Base-by-base conservation (phyloP, 2,329 filamentous ascomycete species). In the Penicillium nordicum region DNA sequence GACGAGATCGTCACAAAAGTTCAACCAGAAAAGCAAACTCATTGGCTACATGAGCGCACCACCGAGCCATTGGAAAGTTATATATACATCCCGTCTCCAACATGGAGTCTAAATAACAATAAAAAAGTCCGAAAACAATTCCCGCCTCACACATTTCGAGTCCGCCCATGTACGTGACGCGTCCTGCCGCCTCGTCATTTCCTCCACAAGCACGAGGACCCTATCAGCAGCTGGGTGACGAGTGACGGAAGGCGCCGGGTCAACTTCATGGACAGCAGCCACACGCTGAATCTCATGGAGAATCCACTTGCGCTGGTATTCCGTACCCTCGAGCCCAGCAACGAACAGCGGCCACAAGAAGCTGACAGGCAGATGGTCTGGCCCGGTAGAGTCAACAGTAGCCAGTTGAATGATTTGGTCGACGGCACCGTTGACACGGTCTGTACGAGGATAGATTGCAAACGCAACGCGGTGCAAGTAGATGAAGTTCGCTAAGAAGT, bases 381-480 rank as follows among this genome's bases (percentile, higher is more conserved):
- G 37, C 12, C 46, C 41, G 12, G 56, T 53, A 6, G 65, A 60
- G 41, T 73, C 71, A 14, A 67, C 63, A 4, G 61, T 67, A 12
- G 71, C 70, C 25, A 73, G 59, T 36, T 71, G 67, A n/a, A 73
- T 70, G 38, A 73, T 73, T 50, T 71, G 63, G 40, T 71, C 65
- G 5, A 73, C 71, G 9, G 71, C 71, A 5, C 69, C 65, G 34
- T 71, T 69, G 42, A 73, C 71, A 1, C 69, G 66, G 45, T 73
- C 71, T 10, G 71, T 73, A 7, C 71, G 69, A 3, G 71, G 71
- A 37, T 73, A 73, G 14, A 73, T 73, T 16, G 69, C 70, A 50
- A 73, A 73, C 7, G 71, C 71, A 8, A 73, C 71, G 1, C 71
- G 69, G 50, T 73, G 71, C 27, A 73, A 59, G 49, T 73, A 73